Base-by-base conservation (phyloP, 768 basidiomycete genomes). In the Boletellus emodensis region DNA sequence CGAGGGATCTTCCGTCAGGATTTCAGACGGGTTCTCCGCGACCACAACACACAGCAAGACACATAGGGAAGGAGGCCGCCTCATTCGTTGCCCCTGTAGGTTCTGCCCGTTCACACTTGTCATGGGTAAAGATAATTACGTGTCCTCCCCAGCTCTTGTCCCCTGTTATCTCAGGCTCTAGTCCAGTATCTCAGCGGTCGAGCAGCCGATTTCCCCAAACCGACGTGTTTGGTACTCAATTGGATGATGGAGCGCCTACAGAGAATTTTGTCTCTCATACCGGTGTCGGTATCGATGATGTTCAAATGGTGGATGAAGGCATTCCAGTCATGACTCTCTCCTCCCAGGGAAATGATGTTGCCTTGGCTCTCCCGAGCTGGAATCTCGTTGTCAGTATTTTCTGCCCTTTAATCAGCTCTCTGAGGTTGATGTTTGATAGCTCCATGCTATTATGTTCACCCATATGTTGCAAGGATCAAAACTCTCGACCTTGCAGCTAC, bases 381-480 rank as follows among this genome's bases (percentile, higher is more conserved):
- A 77, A 72, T 51, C 70, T 72, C 15, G 78, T 83, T 73, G 86
- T 87, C 61, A 18, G 68, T 63, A 8, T 56, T 33, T 17, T 36
- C 10, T 10, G 26, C 14, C 26, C 20, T n/a, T 46, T 44, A 45
- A 35, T 36, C 20, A 15, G 22, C 35, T 52, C 34, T 35, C 35
- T 26, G 26, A 30, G 42, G 41, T 44, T 58, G 34, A 59, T 15
- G 15, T 46, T 11, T 20, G 12, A 34, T 38, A 89, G 87, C 66
- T 87, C 41, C 80, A 78, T 54, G 74, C 78, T 37, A 72, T 84
- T 26, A 63, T 88, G n/a, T 59, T 87, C 46, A 80, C 77, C 0
- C 87, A 89, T 63, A 69, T 71, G 3, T 62, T 70, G 28, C 68
- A 71, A 1, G 61, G 64, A 15, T 70, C 65, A 6, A 61, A 61